Conservation (phyloP, 2,329 filamentous ascomycete genomes). For the Chrysoporthe cubensis region DNA sequence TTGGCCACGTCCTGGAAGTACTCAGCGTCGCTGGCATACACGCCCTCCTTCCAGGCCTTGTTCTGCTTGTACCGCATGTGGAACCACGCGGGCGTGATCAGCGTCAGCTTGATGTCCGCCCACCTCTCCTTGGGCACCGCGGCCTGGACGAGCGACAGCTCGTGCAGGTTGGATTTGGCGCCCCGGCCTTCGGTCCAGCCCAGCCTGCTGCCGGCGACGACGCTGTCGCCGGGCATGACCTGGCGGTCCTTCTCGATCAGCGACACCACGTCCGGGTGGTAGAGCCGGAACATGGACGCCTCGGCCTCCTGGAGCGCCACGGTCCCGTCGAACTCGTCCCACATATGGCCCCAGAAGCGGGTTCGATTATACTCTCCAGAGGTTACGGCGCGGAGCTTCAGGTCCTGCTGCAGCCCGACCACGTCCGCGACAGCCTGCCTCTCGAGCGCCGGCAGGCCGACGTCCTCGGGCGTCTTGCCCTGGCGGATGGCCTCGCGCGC, state of each 20-base stretch:
- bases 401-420: constrained; percentile 68
- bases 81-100: constrained; percentile 58
- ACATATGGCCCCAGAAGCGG: constrained; percentile 57
- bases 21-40: constrained; percentile 60
- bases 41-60: constrained; percentile 58
- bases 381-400: constrained; percentile 68
- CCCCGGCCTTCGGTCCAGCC: constrained; percentile 44
- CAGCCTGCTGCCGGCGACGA: constrained; percentile 55
- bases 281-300: constrained; percentile 55
- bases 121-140: constrained; percentile 51
- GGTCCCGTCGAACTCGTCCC: constrained; percentile 58
- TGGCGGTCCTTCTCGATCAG: constrained; percentile 56
- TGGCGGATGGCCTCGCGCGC: constrained; percentile 64
- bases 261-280: constrained; percentile 59
- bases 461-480: constrained; percentile 55
- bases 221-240: constrained; percentile 61
- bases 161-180: constrained; percentile 53
- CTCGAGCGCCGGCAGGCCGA: constrained; percentile 62
- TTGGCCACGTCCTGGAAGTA: constrained; percentile 69
- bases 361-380: constrained; percentile 80
- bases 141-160: constrained; percentile 52
- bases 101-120: constrained; percentile 57
- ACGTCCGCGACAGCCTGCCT: constrained; percentile 68
- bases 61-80: constrained; percentile 61
- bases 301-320: constrained; percentile 54